Percentiles rank a stretch among this genome's conserved stretches.
Evolutionary conservation across 2,329 filamentous ascomycete genomes (phyloP).

Genomic region (Teratosphaeria gauchensis): DNA sequence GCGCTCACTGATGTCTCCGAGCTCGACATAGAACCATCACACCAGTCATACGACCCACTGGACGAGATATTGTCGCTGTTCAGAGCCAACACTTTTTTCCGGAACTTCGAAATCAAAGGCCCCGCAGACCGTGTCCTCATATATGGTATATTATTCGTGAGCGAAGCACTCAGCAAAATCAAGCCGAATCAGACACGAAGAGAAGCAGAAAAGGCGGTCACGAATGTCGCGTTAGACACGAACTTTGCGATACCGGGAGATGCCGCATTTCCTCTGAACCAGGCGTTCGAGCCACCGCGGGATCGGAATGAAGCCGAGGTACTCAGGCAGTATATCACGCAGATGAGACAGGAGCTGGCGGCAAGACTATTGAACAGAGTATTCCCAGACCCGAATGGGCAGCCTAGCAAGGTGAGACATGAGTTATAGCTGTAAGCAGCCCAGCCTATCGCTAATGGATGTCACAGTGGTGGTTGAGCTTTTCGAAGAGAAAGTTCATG

Average conservation of each 20-base stretch:
- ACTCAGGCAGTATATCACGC: conserved; percentile 77
- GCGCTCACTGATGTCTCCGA: conserved; percentile 44
- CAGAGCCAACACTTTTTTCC: conserved; percentile 97
- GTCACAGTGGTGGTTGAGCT: conserved; percentile 94
- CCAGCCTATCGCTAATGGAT: conserved; percentile 15
- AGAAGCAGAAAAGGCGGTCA: conserved; percentile 66
- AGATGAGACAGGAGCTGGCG: conserved; percentile 88
- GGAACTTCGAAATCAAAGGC: conserved; percentile 98
- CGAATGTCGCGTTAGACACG: conserved; percentile 80
- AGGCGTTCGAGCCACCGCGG: conserved; percentile 84
- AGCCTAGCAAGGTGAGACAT: conserved; percentile 50
- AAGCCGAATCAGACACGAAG: conserved; percentile 59
- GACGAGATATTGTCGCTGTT: conserved; percentile 90
- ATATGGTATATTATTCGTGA: conserved; percentile 92
- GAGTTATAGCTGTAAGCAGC: too few relatives aligned
- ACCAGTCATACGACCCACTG: conserved; percentile 89
- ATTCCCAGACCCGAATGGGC: conserved; percentile 61
- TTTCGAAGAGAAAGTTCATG: conserved; percentile 99
- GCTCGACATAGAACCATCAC: conserved; percentile 61
- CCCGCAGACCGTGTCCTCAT: conserved; percentile 88
- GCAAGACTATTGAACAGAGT: conserved; percentile 72
- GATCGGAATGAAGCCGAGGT: conserved; percentile 85
- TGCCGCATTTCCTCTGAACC: conserved; percentile 85
- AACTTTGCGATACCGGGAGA: conserved; percentile 94
- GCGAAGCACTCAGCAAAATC: conserved; percentile 82